phyloP scores from a whole-genome alignment of 2,329 filamentous ascomycete genomes.

The Xylariales sp. region DNA sequence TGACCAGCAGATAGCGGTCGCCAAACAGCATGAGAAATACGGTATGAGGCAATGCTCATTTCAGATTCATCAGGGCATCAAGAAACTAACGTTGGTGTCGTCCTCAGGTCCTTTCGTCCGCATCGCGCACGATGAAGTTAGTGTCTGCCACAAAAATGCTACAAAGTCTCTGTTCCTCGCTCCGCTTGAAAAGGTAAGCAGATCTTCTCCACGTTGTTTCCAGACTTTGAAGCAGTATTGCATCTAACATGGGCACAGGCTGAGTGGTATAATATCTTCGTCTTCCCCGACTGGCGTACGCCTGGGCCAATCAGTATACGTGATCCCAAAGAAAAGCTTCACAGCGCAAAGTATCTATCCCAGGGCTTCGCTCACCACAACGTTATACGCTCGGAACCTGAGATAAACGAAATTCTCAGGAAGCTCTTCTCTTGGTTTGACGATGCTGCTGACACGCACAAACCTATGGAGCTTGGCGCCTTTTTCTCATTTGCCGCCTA shows the following conservation, averaged over 20 bases:
- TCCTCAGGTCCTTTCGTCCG: slow-evolving; percentile 1
- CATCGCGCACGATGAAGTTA: slow-evolving; percentile 5
- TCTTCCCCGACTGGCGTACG: slow-evolving; percentile 6
- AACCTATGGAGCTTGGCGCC: slow-evolving; percentile 5
- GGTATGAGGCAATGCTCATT: not conserved
- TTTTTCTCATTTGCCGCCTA: slow-evolving; percentile 16
- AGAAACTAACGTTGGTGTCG: not conserved
- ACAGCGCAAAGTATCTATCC: not conserved
- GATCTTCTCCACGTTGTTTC: not conserved
- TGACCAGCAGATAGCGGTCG: slow-evolving; percentile 1
- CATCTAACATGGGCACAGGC: not conserved
- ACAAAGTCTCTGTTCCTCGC: not conserved
- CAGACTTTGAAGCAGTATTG: not conserved
- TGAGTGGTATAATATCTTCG: slow-evolving; percentile 10
- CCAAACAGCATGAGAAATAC: slow-evolving; percentile 1
- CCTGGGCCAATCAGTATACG: not conserved
- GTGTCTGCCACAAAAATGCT: not conserved
- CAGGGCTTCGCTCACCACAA: slow-evolving; percentile 5
- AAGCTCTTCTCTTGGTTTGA: slow-evolving; percentile 6
- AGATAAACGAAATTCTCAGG: slow-evolving; percentile 5
- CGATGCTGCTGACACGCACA: not conserved
- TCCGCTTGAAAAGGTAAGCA: slow-evolving; percentile 4
- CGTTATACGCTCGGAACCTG: slow-evolving; percentile 4
- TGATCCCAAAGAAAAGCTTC: slow-evolving; percentile 5
- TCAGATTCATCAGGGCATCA: not conserved